Base-by-base conservation (phyloP, 2,329 filamentous ascomycete species). In the Aspergillus awamori region DNA sequence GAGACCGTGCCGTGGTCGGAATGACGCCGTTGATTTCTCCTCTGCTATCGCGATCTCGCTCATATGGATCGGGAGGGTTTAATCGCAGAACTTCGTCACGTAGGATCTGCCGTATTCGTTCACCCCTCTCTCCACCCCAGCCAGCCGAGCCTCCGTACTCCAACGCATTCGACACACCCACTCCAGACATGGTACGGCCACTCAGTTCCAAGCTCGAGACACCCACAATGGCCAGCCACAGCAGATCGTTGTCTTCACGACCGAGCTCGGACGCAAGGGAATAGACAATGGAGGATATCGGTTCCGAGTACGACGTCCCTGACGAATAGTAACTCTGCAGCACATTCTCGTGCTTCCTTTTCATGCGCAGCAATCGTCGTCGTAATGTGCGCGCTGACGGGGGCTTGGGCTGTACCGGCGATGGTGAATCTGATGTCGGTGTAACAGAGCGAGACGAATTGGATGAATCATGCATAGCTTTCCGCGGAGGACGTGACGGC, bases 161-260 rank as follows among this genome's bases (percentile, higher is more conserved):
- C 39, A 80, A 87, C 62, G 77, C 82, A 73, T 84, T 88, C 65
- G 79, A 87, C 63, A 74, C 78, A 17, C 90, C 89, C 30, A 95
- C 83, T 24, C 92, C 92, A 11, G 91, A 89, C 48, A 91, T 92
- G 20, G 92, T 94, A 59, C 92, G 88, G 15, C 93, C 93, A 67
- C 95, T 96, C 0, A 97, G 84, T 74, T 97, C 93, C 77, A 96
- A 89, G 15, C 93, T 96, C n/a, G 91, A 93, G 38, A 97, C 92
- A 5, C 95, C 95, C 26, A 99, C 92, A 70, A 98, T 97, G 5
- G 93, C 88, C 61, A 97, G 84, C 95, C 95, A 99, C 13, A 99
- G 83, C 22, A 98, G 83, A 70, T 99, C 93, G 70, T 98, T 99
- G 76, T 98, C 94, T 82, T 98, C 95, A 57, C 93, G 90, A 64